Evolutionary conservation across 176 grass and related monocot genomes (phyloP), one percentile per base, ranked within the genome.

Genomic region (Oryza brachyantha): DNA sequence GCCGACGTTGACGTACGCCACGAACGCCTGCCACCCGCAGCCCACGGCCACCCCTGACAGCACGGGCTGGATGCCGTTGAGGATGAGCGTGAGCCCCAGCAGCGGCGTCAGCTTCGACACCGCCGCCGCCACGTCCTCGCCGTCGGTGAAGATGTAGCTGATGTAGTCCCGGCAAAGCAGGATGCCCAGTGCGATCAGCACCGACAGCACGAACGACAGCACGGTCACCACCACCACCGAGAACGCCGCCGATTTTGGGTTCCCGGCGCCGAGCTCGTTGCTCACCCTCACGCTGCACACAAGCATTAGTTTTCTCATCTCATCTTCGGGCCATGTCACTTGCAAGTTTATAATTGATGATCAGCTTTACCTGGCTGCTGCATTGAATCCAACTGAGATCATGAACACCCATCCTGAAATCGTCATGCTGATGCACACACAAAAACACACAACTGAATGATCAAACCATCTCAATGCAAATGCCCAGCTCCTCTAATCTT

Each of bases 311-410:
- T 61, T 11, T 35, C 36, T 0, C 17, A 77, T 17, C 17, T 17
- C 1, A 39, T 39, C 0, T 41, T 41, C 39, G 12, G 39, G 39
- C 39, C 10, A 12, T 2, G 39, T 28, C 22, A 36, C 5, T 32
- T 29, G 26, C 29, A 31, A 37, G 8, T 50, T 42, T 32, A 32
- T 7, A 45, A 16, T 14, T 16, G 19, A 21, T 52, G 48, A 8
- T n/a, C 19, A 52, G 7, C 4, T 16, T 31, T 77, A 93, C 93
- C 93, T 97, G 7, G 90, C 90, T 36, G 93, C 93, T 38, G 93
- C 93, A 37, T 97, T 97, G 78, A 97, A 93, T 3, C 93, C 93
- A 24, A 91, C 88, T 7, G 93, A 88, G 8, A 97, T 84, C 90
- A 97, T 97, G 50, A 93, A 91, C 11, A 97, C 80, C 90, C 93